A percentile compares a stretch with the other conserved stretches of the same genome.
phyloP scores from a whole-genome alignment of 768 basidiomycete genomes.

The Mycena albidolilacea region DNA sequence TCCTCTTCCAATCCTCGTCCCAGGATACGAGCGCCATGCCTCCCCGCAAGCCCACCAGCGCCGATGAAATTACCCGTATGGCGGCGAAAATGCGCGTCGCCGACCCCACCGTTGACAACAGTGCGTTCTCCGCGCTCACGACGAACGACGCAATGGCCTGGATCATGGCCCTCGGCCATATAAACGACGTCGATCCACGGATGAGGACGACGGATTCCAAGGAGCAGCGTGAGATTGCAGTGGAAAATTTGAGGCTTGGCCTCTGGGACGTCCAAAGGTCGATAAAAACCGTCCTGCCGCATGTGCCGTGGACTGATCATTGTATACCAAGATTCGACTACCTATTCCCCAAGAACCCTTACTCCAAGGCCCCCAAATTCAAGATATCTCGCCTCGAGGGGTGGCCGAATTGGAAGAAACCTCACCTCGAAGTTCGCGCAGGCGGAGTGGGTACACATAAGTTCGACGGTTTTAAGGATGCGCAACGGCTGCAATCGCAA shows the following conservation, averaged over 20 bases:
- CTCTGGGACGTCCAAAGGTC: slow-evolving; percentile 41
- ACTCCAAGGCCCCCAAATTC: slow-evolving; percentile 32
- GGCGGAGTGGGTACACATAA: slow-evolving; percentile 2
- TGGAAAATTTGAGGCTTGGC: slow-evolving; percentile 29
- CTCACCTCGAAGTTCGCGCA: slow-evolving; percentile 27
- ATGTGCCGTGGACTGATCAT: neutral
- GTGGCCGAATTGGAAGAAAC: slow-evolving; percentile 34
- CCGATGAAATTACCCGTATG: slow-evolving; percentile 31
- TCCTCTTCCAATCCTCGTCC: neutral
- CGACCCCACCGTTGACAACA: slow-evolving; percentile 36
- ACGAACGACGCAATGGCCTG: slow-evolving; percentile 34
- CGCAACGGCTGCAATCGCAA: slow-evolving; percentile 29
- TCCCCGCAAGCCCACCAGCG: slow-evolving; percentile 26
- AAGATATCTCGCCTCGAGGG: slow-evolving; percentile 29
- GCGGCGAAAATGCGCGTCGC: slow-evolving; percentile 35
- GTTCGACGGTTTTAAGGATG: slow-evolving; percentile 17
- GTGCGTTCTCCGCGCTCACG: slow-evolving; percentile 40
- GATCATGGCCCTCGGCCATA: slow-evolving; percentile 31
- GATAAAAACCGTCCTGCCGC: neutral
- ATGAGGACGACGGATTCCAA: slow-evolving; percentile 23
- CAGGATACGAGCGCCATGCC: neutral
- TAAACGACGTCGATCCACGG: slow-evolving; percentile 23
- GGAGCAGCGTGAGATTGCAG: slow-evolving; percentile 27
- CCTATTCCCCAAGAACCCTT: slow-evolving; percentile 33
- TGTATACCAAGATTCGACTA: slow-evolving; percentile 34